Base-by-base conservation (phyloP, 2,329 filamentous ascomycete species). In the Ophiostoma himal-ulmi region DNA sequence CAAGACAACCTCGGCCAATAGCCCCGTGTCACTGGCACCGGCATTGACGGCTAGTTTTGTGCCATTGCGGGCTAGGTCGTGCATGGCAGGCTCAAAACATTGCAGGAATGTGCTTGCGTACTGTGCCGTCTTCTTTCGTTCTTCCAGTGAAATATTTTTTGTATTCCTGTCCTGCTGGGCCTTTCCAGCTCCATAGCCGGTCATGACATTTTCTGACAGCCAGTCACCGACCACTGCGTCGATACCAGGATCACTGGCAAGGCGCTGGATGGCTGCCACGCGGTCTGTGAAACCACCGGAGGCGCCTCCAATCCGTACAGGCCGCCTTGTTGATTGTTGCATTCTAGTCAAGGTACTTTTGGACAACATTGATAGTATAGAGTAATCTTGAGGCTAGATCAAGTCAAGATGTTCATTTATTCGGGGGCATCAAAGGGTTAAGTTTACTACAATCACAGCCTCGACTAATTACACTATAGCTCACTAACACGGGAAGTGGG, bases 401-500 rank as follows among this genome's bases (percentile, higher is more conserved):
- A 3, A 30, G 30, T 30, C 30, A 30, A 30, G 30, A 30, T 30
- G 30, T 44, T 48, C 44, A 48, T 48, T 48, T 44, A 14, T 48
- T 48, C 44, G 17, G 7, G 17, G 7, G 44, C 6, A n/a, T 39
- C 17, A 8, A 30, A 30, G 30, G 44, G 17, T 1, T 20, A 8
- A n/a, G 17, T 48, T 20, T n/a, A 39, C 37, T 39, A 48, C 44
- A 17, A 44, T 17, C 11, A 20, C 44, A 7, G 44, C 10, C 8
- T 48, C 1, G 44, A n/a, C 44, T 48, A 48, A 20, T 48, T 7
- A 20, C 44, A 48, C 44, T 5, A 17, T 48, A 20, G 17, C 17
- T 48, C 52, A 57, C 52, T 57, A 57, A 57, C 52, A 57, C 52
- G 52, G n/a, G 10, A 57, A 30, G 44, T 48, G 44, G 44, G 44